Base-by-base conservation (phyloP, 257 asterid genomes). In the Galeopsis tetrahit region DNA sequence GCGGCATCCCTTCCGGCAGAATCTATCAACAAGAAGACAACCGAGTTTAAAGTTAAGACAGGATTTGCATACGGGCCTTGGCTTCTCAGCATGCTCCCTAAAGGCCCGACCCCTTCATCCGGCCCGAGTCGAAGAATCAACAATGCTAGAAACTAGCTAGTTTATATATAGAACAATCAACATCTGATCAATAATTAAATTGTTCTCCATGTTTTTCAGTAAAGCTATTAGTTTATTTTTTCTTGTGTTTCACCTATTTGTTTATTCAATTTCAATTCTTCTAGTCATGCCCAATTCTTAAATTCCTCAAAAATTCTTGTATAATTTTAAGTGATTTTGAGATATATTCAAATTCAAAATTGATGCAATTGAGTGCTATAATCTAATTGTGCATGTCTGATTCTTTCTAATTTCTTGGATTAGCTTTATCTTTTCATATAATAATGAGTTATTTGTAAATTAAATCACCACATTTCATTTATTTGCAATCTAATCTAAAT, bases 41-140 rank as follows among this genome's bases (percentile, higher is more conserved):
- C 28, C 0, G 69, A 17, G 13, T 60, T 68, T 28, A 31, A 6
- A 44, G 63, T 0, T 2, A 4, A 56, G 56, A 11, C 33, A 3
- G 75, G 65, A 36, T 13, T 49, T 7, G 60, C 15, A 2, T 14
- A 55, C 5, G 76, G 48, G 6, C 80, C 77, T 3, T 39, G 73
- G 2, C 53, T 81, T 15, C 75, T 75, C 81, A 55, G 33, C 84
- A 78, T 78, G 88, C 68, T 78, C 49, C 82, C 88, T 5, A 79
- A 74, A 49, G 88, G 86, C 35, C 49, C 17, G 3, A 21, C 66
- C 8, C 84, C 74, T 6, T n/a, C 33, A 9, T 84, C 88, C 15
- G 88, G 88, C 40, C 88, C 84, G 0, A 81, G 88, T 58, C 43
- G 60, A 43, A 58, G 78, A 43, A 74, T 81, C 74, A 81, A 84